A percentile compares a stretch with the other conserved stretches of the same genome.
Conservation (phyloP, 352 stramenopile species). For the Plasmopara viticola region DNA sequence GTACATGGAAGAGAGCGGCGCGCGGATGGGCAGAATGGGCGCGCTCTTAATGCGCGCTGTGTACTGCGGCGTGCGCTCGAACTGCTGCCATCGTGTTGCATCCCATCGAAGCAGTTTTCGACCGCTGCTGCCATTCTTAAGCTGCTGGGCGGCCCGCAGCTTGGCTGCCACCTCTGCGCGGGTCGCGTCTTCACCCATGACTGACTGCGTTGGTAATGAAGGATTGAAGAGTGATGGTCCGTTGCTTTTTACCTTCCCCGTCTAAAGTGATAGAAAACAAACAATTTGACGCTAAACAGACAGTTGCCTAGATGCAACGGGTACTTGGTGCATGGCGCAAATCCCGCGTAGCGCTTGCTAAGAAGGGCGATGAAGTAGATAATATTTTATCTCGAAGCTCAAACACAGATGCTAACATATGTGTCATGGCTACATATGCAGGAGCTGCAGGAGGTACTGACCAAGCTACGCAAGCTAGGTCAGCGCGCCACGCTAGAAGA, state of each 20-base stretch:
- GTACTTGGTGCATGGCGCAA: constrained; percentile 34
- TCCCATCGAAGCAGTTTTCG: constrained; percentile 72
- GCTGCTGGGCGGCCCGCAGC: constrained; percentile 26
- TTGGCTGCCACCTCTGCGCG: constrained; percentile 36
- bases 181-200: constrained; percentile 25
- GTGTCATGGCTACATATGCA: constrained; percentile 5
- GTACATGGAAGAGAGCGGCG: constrained; percentile 73
- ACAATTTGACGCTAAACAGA: too few species aligned
- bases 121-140: constrained; percentile 11
- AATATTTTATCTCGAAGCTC: not conserved
- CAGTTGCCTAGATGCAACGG: constrained; percentile 13
- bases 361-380: constrained; percentile 38
- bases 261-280: too few species aligned
- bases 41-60: constrained; percentile 41
- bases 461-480: constrained; percentile 47
- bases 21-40: constrained; percentile 70
- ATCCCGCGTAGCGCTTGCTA: constrained; percentile 30
- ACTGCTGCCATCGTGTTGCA: constrained; percentile 52
- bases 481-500: constrained; percentile 49
- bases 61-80: constrained; percentile 51
- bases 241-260: constrained; percentile 10
- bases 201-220: not conserved
- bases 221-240: constrained; percentile 24
- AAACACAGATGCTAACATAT: not conserved
- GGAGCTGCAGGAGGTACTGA: constrained; percentile 56